These are phyloP conservation scores for Chenopodium formosanum DNA, from an alignment of 148 eudicot genomes.

Conservation along the genomic window DNA sequence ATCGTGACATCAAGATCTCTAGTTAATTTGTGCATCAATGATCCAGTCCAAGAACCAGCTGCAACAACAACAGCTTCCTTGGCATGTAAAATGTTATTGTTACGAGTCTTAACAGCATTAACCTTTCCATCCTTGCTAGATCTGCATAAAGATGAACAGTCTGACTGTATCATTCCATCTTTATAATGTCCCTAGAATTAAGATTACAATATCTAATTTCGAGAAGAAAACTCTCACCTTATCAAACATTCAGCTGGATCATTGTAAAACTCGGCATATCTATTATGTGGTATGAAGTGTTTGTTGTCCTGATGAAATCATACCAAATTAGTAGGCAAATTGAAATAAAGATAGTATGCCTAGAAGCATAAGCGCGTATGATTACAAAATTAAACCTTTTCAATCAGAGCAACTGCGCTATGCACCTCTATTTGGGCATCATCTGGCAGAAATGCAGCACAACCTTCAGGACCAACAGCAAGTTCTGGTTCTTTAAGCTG, in stretches of 20 bases:
- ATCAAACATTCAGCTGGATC: conserved; percentile 66
- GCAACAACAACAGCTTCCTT: conserved; percentile 72
- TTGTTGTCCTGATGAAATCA: conserved; percentile 51
- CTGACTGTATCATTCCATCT: not conserved
- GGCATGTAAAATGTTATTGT: conserved; percentile 44
- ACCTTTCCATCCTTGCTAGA: conserved; percentile 50
- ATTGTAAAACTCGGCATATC: conserved; percentile 75
- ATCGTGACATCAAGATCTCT: conserved; percentile 37
- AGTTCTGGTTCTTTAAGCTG: conserved; percentile 67
- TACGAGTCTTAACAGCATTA: conserved; percentile 61
- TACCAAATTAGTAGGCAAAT: not conserved
- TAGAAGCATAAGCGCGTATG: not conserved
- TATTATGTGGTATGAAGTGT: conserved; percentile 52
- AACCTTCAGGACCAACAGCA: conserved; percentile 44
- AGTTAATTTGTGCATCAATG: conserved; percentile 54
- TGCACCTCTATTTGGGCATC: conserved; percentile 71
- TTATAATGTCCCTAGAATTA: too few relatives aligned
- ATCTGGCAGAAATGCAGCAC: conserved; percentile 71
- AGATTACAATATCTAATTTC: too few relatives aligned
- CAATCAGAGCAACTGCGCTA: conserved; percentile 55
- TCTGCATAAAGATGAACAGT: conserved; percentile 34
- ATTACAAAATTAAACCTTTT: conserved; percentile 45
- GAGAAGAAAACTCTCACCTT: conserved; percentile 37
- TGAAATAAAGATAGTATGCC: too few relatives aligned
- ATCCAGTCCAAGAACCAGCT: conserved; percentile 92